Conservation (phyloP, 148 eudicot genomes). For the Persicaria maculosa region DNA sequence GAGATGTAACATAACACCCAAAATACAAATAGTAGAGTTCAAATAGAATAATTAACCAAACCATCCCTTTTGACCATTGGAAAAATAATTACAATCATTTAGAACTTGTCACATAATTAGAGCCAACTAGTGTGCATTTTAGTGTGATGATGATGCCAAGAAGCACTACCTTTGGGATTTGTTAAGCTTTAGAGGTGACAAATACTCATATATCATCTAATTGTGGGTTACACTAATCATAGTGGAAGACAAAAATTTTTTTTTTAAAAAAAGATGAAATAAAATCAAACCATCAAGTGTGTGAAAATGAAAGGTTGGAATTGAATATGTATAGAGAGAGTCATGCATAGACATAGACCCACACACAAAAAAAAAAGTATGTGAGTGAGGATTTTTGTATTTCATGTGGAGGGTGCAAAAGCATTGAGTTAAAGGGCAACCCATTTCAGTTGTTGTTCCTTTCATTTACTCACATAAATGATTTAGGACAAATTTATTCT, state of each 20-base stretch:
- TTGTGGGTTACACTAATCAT: constrained; percentile 12
- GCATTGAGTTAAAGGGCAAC: not conserved
- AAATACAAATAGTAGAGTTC: not conserved
- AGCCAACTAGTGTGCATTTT: constrained; percentile 8
- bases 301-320: not conserved
- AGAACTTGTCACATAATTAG: constrained; percentile 8
- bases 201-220: not conserved
- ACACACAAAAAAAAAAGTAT: not conserved
- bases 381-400: too few species aligned
- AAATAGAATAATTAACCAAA: not conserved
- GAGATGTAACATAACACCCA: not conserved
- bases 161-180: not conserved
- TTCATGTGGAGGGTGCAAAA: not conserved
- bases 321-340: not conserved
- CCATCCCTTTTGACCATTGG: constrained; percentile 1
- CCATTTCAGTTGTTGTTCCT: not conserved
- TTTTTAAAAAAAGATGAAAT: not conserved
- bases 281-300: not conserved
- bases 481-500: not conserved
- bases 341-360: not conserved
- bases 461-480: not conserved
- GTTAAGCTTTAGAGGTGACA: constrained; percentile 3
- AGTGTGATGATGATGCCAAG: constrained; percentile 6
- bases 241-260: constrained; percentile 1
- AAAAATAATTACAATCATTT: not conserved